phyloP scores from a whole-genome alignment of 2,329 filamentous ascomycete genomes.

The Hymenoscyphus fraxineus region DNA sequence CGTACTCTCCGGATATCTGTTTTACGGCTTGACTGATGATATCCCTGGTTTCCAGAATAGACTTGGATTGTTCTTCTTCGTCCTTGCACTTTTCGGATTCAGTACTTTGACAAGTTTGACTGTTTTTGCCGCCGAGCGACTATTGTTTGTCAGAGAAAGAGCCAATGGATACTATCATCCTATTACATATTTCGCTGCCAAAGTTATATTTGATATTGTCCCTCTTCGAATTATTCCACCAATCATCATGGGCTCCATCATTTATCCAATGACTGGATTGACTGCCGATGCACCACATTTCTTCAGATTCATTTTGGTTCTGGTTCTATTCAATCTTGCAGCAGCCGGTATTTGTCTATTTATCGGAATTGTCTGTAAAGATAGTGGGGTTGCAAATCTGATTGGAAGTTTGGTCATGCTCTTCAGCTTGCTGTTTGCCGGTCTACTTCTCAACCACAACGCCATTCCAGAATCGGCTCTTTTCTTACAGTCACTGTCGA shows the following conservation, averaged over 20 bases:
- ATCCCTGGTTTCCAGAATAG: conserved; percentile 98
- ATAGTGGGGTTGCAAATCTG: conserved; percentile 85
- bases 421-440: conserved; percentile 92
- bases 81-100: conserved; percentile 93
- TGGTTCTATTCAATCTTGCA: conserved; percentile 94
- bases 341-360: conserved; percentile 92
- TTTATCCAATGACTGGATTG: conserved; percentile 97
- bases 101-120: conserved; percentile 91
- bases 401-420: conserved; percentile 96
- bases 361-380: conserved; percentile 92
- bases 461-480: conserved; percentile 80
- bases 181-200: conserved; percentile 88
- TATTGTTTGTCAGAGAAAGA: conserved; percentile 87
- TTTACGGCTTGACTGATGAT: conserved; percentile 93
- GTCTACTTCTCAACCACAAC: conserved; percentile 89
- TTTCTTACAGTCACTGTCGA: conserved; percentile 91
- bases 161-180: conserved; percentile 97
- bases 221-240: conserved; percentile 92
- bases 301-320: conserved; percentile 82
- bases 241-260: conserved; percentile 89
- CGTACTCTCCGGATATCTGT: conserved; percentile 90
- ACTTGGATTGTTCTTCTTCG: conserved; percentile 94
- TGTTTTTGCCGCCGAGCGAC: conserved; percentile 85
- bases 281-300: conserved; percentile 80
- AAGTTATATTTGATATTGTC: conserved; percentile 97